These are phyloP conservation scores for Pichia cactophila DNA, from an alignment of 1,139 yeast species.

Conservation along the genomic window DNA sequence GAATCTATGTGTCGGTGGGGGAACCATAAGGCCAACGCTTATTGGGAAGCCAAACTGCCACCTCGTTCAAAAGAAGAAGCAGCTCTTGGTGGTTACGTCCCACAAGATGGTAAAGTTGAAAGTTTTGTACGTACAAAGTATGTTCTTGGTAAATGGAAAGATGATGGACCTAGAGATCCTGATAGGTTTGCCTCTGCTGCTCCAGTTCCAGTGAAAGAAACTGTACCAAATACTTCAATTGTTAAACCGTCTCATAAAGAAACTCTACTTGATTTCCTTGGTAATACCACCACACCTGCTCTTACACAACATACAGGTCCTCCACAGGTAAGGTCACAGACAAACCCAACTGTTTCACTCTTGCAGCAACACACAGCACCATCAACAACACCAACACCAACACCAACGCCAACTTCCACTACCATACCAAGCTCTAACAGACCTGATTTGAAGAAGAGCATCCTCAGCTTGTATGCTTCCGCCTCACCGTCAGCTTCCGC, in stretches of 20 bases:
- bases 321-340: conserved; percentile 3
- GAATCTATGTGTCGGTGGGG: conserved; percentile 84
- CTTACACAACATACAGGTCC: background rate
- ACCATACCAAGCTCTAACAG: conserved; percentile 23
- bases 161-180: conserved; percentile 53
- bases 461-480: conserved; percentile 77
- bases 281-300: background rate
- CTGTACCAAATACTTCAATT: conserved; percentile 5
- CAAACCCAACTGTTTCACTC: conserved; percentile 8
- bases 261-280: conserved; percentile 1
- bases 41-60: conserved; percentile 69
- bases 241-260: background rate
- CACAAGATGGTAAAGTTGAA: conserved; percentile 80
- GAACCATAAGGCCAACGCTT: conserved; percentile 63
- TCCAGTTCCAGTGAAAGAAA: background rate
- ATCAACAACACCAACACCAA: conserved; percentile 6
- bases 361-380: conserved; percentile 11
- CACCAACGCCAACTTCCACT: background rate
- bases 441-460: conserved; percentile 86
- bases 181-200: conserved; percentile 1
- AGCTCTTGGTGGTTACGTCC: conserved; percentile 46
- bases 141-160: conserved; percentile 81
- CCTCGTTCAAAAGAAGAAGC: conserved; percentile 30
- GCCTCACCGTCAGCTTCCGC: conserved; percentile 32
- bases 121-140: conserved; percentile 88